phyloP scores from a whole-genome alignment of 202 grass and related monocot species.

The Bolboschoenoplectus hybrid region DNA sequence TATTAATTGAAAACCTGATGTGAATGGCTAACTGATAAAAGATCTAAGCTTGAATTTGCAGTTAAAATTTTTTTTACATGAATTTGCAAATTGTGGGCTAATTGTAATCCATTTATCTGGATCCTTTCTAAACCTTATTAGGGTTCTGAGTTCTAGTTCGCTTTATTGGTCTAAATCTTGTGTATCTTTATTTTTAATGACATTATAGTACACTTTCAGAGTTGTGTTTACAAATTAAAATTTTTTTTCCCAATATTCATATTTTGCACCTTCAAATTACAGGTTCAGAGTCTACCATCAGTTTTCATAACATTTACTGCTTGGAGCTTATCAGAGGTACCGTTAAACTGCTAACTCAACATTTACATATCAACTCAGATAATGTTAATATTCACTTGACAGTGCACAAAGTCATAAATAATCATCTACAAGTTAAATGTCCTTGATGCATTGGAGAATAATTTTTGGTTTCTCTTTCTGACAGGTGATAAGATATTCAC shows the following conservation, averaged over 20 bases:
- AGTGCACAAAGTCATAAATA: neutral
- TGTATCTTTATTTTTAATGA: neutral
- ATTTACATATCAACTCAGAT: conserved; percentile 11
- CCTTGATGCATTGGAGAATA: neutral
- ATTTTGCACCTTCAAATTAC: conserved; percentile 31
- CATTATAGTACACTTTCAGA: neutral
- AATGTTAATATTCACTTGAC: conserved; percentile 14
- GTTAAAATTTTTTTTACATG: neutral
- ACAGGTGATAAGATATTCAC: conserved; percentile 85
- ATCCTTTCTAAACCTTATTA: neutral
- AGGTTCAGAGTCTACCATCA: conserved; percentile 74
- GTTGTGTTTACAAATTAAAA: neutral
- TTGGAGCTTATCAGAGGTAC: conserved; percentile 89
- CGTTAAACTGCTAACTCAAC: neutral
- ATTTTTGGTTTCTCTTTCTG: neutral
- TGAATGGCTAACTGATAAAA: neutral
- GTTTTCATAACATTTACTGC: conserved; percentile 82
- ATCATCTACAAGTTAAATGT: neutral
- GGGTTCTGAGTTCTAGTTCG: neutral
- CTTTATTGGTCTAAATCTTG: neutral
- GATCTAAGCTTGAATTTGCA: neutral
- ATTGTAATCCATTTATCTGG: neutral
- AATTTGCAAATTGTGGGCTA: neutral
- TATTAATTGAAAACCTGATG: neutral
- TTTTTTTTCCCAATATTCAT: neutral